phyloP scores from a whole-genome alignment of 108 stramenopile species.

The Chaetoceros muelleri region DNA sequence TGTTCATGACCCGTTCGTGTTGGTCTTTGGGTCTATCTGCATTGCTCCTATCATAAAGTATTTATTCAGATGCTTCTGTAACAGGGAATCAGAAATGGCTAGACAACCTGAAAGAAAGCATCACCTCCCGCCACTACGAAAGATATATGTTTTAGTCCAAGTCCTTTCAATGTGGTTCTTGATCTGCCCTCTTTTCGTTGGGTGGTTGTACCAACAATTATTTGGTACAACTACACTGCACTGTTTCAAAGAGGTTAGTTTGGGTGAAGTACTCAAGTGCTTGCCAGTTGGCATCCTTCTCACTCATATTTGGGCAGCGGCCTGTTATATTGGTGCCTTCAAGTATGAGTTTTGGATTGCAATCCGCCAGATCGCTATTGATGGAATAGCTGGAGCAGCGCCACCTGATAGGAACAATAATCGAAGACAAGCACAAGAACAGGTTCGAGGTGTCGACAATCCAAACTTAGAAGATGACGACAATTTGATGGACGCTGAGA shows the following conservation, averaged over 20 bases:
- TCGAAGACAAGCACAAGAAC: constrained; percentile 11
- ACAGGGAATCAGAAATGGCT: not conserved
- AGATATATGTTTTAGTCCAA: constrained; percentile 19
- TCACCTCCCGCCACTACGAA: constrained; percentile 29
- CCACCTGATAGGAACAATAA: constrained; percentile 24
- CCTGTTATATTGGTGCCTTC: constrained; percentile 43
- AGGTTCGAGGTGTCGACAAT: constrained; percentile 3
- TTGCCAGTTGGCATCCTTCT: constrained; percentile 30
- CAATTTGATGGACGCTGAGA: constrained; percentile 1
- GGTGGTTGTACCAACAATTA: constrained; percentile 39
- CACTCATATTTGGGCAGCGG: constrained; percentile 48
- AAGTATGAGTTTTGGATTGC: constrained; percentile 49
- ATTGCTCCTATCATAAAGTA: constrained; percentile 30
- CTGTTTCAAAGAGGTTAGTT: constrained; percentile 32
- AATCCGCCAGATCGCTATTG: not conserved
- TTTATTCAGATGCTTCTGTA: not conserved
- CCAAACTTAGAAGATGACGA: constrained; percentile 11
- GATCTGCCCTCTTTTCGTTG: constrained; percentile 47
- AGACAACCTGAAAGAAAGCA: not conserved
- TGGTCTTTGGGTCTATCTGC: constrained; percentile 42
- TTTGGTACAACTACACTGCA: too few species aligned
- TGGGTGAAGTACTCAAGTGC: constrained; percentile 5
- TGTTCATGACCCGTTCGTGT: constrained; percentile 70
- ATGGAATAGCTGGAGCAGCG: constrained; percentile 4
- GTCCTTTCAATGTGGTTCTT: constrained; percentile 37